Conservation (phyloP, 1,284 basidiomycete species). For the Moesziomyces sp. region DNA sequence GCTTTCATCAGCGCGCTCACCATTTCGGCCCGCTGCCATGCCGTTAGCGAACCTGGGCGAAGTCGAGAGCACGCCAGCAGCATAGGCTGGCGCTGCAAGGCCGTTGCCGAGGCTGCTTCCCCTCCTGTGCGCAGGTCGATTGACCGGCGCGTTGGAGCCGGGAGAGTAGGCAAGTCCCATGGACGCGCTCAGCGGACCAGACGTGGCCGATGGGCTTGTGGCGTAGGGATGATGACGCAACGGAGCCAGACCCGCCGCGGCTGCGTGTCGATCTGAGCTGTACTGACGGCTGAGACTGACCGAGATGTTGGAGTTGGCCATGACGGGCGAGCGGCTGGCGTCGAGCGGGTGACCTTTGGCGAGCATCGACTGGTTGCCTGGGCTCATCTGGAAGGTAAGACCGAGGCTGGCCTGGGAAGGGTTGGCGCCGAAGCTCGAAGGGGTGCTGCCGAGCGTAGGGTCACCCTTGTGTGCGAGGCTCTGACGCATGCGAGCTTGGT, state of each 20-base stretch:
- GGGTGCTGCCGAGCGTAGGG: slow-evolving; percentile 25
- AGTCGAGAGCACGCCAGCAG: slow-evolving; percentile 42
- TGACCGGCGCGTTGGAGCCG: slow-evolving; percentile 49
- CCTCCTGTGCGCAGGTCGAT: slow-evolving; percentile 41
- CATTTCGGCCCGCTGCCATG: slow-evolving; percentile 13
- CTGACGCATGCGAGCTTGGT: slow-evolving; percentile 34
- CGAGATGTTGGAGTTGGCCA: slow-evolving; percentile 23
- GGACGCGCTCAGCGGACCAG: slow-evolving; percentile 49
- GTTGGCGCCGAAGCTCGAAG: slow-evolving; percentile 38
- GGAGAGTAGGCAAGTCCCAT: slow-evolving; percentile 57
- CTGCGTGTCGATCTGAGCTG: slow-evolving; percentile 49
- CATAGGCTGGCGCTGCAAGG: slow-evolving; percentile 40
- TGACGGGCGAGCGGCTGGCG: slow-evolving; percentile 30
- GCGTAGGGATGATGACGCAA: slow-evolving; percentile 57
- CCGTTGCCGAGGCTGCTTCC: slow-evolving; percentile 54
- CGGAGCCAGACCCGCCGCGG: slow-evolving; percentile 24
- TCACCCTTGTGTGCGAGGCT: slow-evolving; percentile 24
- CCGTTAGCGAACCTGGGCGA: slow-evolving; percentile 42
- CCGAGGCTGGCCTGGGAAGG: slow-evolving; percentile 43
- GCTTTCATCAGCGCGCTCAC: slow-evolving; percentile 14
- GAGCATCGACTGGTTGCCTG: slow-evolving; percentile 30
- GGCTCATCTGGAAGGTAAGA: slow-evolving; percentile 54
- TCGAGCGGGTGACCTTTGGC: slow-evolving; percentile 42
- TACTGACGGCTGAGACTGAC: slow-evolving; percentile 52
- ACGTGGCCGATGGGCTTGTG: slow-evolving; percentile 45